Conservation (phyloP, 1,284 basidiomycete species). For the Kwoniella shivajii region DNA sequence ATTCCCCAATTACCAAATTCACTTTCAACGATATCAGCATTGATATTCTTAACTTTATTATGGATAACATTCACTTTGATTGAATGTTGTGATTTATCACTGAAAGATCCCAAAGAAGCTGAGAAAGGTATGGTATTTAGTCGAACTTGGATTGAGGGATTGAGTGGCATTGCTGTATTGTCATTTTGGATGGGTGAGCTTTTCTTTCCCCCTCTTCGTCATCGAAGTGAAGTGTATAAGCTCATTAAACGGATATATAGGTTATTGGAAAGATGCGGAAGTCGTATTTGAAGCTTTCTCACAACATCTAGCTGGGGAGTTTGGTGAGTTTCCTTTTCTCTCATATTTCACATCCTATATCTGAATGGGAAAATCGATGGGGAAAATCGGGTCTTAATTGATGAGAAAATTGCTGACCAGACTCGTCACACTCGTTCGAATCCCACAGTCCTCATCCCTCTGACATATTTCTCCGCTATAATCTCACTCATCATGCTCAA, state of each 20-base stretch:
- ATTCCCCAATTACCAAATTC: conserved; percentile 4
- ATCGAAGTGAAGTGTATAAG: background rate
- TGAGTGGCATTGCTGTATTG: conserved; percentile 8
- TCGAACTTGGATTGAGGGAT: conserved; percentile 20
- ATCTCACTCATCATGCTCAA: conserved; percentile 13
- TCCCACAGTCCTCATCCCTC: conserved; percentile 18
- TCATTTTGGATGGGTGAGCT: conserved; percentile 24
- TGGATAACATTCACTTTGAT: conserved; percentile 32
- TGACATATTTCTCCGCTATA: conserved; percentile 15
- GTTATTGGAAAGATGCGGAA: conserved; percentile 2
- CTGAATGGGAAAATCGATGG: no score
- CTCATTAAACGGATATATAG: background rate
- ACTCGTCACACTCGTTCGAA: background rate
- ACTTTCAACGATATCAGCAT: conserved; percentile 18
- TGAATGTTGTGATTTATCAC: conserved; percentile 21
- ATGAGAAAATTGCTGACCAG: background rate
- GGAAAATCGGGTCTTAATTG: background rate
- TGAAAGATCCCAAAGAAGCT: background rate
- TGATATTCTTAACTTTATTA: conserved; percentile 33
- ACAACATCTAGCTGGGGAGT: background rate
- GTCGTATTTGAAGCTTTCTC: conserved; percentile 7
- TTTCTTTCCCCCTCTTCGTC: background rate
- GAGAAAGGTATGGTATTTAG: conserved; percentile 14
- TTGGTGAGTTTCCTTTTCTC: conserved; percentile 3
- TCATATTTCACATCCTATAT: no score